Evolutionary conservation across 2,329 filamentous ascomycete genomes (phyloP).

Genomic region (Atkinsonella texensis): DNA sequence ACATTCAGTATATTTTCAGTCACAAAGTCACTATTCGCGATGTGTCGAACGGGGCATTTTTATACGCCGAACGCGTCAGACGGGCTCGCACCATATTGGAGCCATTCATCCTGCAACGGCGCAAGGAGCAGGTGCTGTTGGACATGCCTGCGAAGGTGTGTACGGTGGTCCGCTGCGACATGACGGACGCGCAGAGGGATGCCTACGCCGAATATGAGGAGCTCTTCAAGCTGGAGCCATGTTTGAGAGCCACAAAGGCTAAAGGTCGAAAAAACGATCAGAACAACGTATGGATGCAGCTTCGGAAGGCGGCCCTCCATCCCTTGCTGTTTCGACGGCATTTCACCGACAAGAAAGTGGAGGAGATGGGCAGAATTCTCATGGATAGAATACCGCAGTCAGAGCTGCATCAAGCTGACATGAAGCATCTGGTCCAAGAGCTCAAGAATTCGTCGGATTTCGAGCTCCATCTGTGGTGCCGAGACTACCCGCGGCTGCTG

Average conservation of each 20-base stretch:
- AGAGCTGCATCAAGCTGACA: slow-evolving; percentile 39
- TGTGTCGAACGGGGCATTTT: slow-evolving; percentile 64
- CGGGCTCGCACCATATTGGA: slow-evolving; percentile 86
- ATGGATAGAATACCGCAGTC: slow-evolving; percentile 53
- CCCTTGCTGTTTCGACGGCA: slow-evolving; percentile 75
- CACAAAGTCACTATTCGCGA: slow-evolving; percentile 80
- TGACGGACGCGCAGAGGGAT: slow-evolving; percentile 58
- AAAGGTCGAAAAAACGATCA: slow-evolving; percentile 37
- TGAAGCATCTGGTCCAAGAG: slow-evolving; percentile 41
- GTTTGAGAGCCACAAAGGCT: slow-evolving; percentile 37
- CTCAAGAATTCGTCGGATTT: slow-evolving; percentile 50
- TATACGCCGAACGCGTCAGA: slow-evolving; percentile 78
- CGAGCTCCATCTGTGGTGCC: slow-evolving; percentile 53
- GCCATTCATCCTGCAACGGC: slow-evolving; percentile 85
- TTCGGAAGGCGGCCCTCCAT: slow-evolving; percentile 87
- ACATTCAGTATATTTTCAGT: slow-evolving; percentile 79
- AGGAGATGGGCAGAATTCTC: slow-evolving; percentile 66
- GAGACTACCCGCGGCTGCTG: slow-evolving; percentile 42
- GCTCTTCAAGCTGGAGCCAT: slow-evolving; percentile 52
- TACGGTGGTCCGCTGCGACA: slow-evolving; percentile 67
- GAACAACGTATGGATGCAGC: slow-evolving; percentile 73
- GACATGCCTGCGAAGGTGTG: slow-evolving; percentile 73
- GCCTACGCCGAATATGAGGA: slow-evolving; percentile 58
- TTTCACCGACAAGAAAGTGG: slow-evolving; percentile 63
- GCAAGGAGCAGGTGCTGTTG: slow-evolving; percentile 82